These are phyloP conservation scores for Fagus sylvatica DNA, from an alignment of 306 rosid species.

Conservation along the genomic window DNA sequence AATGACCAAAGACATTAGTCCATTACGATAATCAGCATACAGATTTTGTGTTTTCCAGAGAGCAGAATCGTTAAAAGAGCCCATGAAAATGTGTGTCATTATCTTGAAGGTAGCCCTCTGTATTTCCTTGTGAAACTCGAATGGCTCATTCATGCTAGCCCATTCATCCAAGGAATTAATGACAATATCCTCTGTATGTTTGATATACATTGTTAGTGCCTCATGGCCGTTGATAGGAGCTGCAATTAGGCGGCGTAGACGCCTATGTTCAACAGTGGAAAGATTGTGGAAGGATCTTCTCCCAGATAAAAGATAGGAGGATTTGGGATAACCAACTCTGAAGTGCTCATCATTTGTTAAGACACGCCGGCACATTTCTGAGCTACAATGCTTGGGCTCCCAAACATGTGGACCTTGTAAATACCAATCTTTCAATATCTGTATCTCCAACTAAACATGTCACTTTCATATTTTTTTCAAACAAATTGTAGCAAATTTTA, in stretches of 20 bases:
- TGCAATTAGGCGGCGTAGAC: conserved; percentile 15
- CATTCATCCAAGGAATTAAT: conserved; percentile 20
- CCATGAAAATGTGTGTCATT: conserved; percentile 3
- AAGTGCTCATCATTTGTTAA: conserved; percentile 23
- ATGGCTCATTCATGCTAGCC: conserved; percentile 28
- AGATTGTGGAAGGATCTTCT: not conserved
- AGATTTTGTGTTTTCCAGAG: conserved; percentile 1
- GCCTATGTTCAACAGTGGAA: conserved; percentile 16
- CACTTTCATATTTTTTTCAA: not conserved
- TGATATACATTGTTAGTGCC: conserved; percentile 17
- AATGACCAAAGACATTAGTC: conserved; percentile 6
- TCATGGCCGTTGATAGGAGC: conserved; percentile 23
- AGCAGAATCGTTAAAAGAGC: not conserved
- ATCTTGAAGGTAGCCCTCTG: conserved; percentile 17
- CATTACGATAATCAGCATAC: conserved; percentile 3
- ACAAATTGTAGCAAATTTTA: not conserved
- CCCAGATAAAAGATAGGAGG: conserved; percentile 15
- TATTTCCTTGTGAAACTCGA: conserved; percentile 28
- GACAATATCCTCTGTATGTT: conserved; percentile 3
- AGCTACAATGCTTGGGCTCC: conserved; percentile 15
- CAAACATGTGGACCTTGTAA: conserved; percentile 30
- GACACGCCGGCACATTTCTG: conserved; percentile 26
- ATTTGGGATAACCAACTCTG: conserved; percentile 3
- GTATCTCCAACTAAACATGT: not conserved
- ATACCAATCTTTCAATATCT: conserved; percentile 33